A percentile compares a stretch with the other conserved stretches of the same genome.
phyloP scores from a whole-genome alignment of 2,329 filamentous ascomycete species.

The Botrytis tulipae region DNA sequence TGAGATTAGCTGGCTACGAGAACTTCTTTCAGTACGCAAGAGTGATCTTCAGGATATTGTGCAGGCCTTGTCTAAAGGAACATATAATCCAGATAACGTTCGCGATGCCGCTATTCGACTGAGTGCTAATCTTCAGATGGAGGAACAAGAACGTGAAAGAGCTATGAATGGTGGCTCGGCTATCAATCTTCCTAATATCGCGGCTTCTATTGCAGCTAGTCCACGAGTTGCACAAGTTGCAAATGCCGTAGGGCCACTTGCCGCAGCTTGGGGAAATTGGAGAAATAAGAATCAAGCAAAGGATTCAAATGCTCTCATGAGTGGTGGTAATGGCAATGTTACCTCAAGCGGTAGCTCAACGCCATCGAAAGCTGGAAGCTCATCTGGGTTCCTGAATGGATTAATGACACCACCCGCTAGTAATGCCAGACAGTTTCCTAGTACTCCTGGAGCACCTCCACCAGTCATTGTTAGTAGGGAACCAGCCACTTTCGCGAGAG shows the following conservation, averaged over 20 bases:
- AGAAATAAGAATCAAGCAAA: conserved; percentile 52
- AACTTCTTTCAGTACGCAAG: conserved; percentile 85
- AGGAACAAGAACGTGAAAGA: conserved; percentile 90
- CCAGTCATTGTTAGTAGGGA: conserved; percentile 39
- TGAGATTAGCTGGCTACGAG: conserved; percentile 91
- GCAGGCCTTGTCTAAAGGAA: conserved; percentile 68
- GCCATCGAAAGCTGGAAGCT: conserved; percentile 37
- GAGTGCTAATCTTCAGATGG: conserved; percentile 94
- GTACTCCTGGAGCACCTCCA: conserved; percentile 25
- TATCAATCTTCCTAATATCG: conserved; percentile 70
- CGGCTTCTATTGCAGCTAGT: conserved; percentile 63
- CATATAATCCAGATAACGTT: conserved; percentile 74
- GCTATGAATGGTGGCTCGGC: conserved; percentile 69
- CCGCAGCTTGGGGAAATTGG: conserved; percentile 98
- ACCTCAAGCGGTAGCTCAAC: conserved; percentile 26
- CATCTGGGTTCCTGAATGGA: conserved; percentile 68
- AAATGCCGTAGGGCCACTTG: conserved; percentile 70
- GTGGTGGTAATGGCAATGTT: conserved; percentile 26
- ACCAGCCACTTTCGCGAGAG: conserved; percentile 44
- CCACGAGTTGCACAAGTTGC: conserved; percentile 82
- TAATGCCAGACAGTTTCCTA: conserved; percentile 43
- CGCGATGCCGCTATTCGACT: conserved; percentile 91
- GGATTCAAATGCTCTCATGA: conserved; percentile 40
- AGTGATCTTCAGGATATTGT: conserved; percentile 94
- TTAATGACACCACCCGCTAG: conserved; percentile 81